A percentile compares a stretch with the other conserved stretches of the same genome.
These are phyloP conservation scores for Coprinopsis marcescibilis DNA, from an alignment of 768 basidiomycete species.

Conservation along the genomic window DNA sequence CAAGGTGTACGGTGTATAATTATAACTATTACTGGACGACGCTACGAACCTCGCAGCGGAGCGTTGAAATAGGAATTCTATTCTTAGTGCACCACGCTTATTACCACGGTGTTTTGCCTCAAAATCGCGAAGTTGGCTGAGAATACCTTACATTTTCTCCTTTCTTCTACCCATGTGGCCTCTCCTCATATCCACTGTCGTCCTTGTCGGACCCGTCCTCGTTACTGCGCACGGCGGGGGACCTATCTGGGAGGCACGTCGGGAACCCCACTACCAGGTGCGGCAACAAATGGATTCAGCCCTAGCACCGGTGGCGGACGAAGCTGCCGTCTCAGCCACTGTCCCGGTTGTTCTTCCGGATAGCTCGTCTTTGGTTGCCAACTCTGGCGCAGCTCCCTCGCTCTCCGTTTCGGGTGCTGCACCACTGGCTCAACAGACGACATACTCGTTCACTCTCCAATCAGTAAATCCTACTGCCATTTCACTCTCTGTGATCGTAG, in stretches of 20 bases:
- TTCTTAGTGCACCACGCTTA: constrained; percentile 1
- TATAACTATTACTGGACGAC: not conserved
- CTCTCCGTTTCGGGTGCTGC: constrained; percentile 6
- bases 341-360: constrained; percentile 1
- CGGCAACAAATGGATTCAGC: too few species aligned
- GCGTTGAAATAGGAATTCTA: not conserved
- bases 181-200: not conserved
- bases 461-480: constrained; percentile 58
- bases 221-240: not conserved
- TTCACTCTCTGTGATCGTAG: constrained; percentile 45
- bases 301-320: not conserved
- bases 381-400: not conserved
- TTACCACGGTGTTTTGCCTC: not conserved
- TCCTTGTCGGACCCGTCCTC: not conserved
- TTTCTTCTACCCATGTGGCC: constrained; percentile 3
- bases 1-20: constrained; percentile 1
- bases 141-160: not conserved
- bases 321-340: constrained; percentile 8
- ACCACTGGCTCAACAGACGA: constrained; percentile 9
- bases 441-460: constrained; percentile 37
- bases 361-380: too few species aligned
- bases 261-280: not conserved
- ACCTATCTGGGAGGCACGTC: not conserved
- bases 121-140: not conserved
- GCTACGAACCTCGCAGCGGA: not conserved